These are phyloP conservation scores for Hibiscus tridactylites DNA, from an alignment of 345 rosid genomes.

Conservation along the genomic window DNA sequence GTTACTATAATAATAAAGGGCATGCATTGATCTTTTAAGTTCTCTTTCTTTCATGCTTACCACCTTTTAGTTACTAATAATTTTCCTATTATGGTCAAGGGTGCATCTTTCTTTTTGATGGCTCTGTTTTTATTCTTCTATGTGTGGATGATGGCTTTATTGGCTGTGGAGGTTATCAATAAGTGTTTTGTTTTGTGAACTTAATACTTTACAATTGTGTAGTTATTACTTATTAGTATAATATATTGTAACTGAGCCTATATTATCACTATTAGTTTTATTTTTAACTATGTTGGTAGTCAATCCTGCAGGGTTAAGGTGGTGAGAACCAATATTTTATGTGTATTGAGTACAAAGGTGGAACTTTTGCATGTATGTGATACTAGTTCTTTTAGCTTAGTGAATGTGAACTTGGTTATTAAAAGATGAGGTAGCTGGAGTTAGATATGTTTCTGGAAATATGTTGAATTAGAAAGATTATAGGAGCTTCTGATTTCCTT, in stretches of 20 bases:
- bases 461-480: background rate
- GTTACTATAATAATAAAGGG: background rate
- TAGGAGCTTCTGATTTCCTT: background rate
- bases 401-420: background rate
- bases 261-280: background rate
- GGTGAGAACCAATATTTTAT: background rate
- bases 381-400: background rate
- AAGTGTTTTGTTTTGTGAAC: background rate
- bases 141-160: background rate
- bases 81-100: background rate
- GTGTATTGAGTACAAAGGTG: background rate
- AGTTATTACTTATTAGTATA: background rate
- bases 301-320: background rate
- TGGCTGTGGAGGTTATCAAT: background rate
- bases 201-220: background rate
- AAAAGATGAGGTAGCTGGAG: slow-evolving; percentile 1
- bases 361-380: background rate
- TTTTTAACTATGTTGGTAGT: background rate
- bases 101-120: background rate
- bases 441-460: background rate
- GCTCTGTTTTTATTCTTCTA: background rate
- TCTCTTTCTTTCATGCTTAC: no score
- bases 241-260: background rate
- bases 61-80: background rate
- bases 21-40: background rate